Conservation (phyloP, 495 filamentous ascomycete genomes). For the Lasiosphaeriaceae sp. region DNA sequence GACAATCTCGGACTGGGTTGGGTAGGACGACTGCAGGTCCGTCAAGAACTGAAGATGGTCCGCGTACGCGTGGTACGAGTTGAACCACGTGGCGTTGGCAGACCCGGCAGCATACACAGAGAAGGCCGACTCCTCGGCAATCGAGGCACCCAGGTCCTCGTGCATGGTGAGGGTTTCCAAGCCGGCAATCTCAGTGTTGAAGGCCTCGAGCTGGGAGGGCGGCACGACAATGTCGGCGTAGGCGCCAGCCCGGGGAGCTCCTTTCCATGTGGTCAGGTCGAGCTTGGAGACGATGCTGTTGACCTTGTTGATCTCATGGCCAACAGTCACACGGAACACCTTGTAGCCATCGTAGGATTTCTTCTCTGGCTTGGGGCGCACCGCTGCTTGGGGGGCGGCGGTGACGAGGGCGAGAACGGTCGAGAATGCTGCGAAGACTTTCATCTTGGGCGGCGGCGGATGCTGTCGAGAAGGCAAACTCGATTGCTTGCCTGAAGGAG, state of each 20-base stretch:
- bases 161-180: conserved; percentile 25
- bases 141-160: conserved; percentile 27
- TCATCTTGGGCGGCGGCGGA: neutral
- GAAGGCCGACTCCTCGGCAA: conserved; percentile 21
- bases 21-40: conserved; percentile 44
- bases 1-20: conserved; percentile 48
- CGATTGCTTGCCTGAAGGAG: neutral
- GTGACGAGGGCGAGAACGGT: neutral
- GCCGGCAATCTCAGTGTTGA: conserved; percentile 17
- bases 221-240: conserved; percentile 30
- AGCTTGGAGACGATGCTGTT: conserved; percentile 21
- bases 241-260: conserved; percentile 16
- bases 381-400: neutral
- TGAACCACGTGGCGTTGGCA: conserved; percentile 45
- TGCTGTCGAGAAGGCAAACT: neutral
- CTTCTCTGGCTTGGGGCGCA: neutral
- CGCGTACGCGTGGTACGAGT: conserved; percentile 50
- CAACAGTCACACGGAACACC: conserved; percentile 25
- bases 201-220: conserved; percentile 18
- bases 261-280: conserved; percentile 30
- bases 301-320: conserved; percentile 19
- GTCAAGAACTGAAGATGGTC: conserved; percentile 51
- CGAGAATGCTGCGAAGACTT: neutral
- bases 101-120: conserved; percentile 18
- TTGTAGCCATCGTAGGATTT: conserved; percentile 28